phyloP scores from a whole-genome alignment of 192 early-diverging fungal genomes.

The Backusella sp. region DNA sequence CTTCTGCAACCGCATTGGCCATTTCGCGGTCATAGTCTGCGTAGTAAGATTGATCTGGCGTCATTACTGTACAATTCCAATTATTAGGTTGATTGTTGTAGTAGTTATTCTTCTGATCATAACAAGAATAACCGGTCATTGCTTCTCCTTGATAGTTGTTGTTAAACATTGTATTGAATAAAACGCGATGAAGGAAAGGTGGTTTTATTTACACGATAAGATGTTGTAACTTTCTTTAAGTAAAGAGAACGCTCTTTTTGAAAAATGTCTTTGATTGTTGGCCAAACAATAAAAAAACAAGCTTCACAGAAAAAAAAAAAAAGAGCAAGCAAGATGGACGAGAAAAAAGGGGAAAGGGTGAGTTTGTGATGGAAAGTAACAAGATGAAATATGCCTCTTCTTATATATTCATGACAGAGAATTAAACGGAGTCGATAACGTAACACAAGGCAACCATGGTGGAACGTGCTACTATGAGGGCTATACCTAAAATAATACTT shows the following conservation, averaged over 20 bases:
- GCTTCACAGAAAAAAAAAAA: not conserved
- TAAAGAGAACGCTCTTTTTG: not conserved
- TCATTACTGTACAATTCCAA: not conserved
- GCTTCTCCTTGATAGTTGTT: not conserved
- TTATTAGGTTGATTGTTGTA: not conserved
- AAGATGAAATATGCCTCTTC: not conserved
- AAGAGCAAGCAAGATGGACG: not conserved
- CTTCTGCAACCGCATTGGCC: not conserved
- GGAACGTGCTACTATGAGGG: not conserved
- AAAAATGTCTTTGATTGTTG: not conserved
- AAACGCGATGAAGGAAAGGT: not conserved
- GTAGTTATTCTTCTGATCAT: not conserved
- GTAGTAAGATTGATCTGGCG: not conserved
- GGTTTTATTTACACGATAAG: not conserved
- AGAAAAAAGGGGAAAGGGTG: not conserved
- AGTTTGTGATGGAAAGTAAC: not conserved
- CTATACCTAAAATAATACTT: not conserved
- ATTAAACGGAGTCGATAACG: not conserved
- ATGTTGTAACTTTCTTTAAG: not conserved
- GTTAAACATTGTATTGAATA: not conserved
- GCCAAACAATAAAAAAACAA: constrained; percentile 3
- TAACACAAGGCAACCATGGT: not conserved
- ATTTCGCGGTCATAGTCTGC: not conserved
- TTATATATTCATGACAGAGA: not conserved
- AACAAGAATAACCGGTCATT: not conserved